Conservation (phyloP, 257 asterid species). For the Coffea canephora region DNA sequence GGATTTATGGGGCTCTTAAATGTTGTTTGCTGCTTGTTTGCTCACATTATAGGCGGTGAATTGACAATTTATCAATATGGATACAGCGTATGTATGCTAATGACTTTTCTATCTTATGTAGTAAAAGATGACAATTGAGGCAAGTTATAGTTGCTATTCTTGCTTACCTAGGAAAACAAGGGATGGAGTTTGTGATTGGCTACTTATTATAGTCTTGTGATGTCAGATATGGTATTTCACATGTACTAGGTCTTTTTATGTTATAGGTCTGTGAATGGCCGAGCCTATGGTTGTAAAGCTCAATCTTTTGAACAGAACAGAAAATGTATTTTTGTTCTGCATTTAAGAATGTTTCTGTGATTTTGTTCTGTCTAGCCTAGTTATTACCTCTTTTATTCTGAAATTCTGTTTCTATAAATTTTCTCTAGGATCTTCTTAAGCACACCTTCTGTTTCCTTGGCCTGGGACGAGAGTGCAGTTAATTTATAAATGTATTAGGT, state of each 20-base stretch:
- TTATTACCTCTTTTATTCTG: background rate
- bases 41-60: background rate
- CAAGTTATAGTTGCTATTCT: background rate
- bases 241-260: too few species aligned
- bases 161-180: background rate
- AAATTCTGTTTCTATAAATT: background rate
- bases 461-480: too few species aligned
- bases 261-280: too few species aligned
- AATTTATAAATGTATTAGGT: too few species aligned
- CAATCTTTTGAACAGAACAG: background rate
- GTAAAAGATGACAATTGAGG: background rate
- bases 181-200: background rate
- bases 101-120: background rate
- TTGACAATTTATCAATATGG: background rate
- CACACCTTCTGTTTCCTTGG: background rate
- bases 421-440: background rate
- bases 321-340: background rate
- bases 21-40: background rate
- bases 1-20: too few species aligned
- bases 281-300: background rate
- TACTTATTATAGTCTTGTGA: background rate
- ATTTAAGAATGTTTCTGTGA: background rate
- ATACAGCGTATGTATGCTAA: background rate
- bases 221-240: background rate
- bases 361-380: background rate